These are phyloP conservation scores for Quercus dentata DNA, from an alignment of 306 rosid genomes.

Conservation along the genomic window DNA sequence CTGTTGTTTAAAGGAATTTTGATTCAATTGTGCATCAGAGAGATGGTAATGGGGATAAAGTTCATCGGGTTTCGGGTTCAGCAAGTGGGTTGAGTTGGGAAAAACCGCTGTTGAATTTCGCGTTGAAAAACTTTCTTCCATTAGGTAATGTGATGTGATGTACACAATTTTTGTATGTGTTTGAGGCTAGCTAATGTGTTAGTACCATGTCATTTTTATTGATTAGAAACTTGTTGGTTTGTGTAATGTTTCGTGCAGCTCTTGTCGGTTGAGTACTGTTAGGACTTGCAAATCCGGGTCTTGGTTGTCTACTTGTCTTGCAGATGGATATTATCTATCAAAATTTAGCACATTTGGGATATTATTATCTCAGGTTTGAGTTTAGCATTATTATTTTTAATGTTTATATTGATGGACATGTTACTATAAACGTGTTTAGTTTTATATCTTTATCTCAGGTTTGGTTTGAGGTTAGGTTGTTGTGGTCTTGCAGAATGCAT, in stretches of 20 bases:
- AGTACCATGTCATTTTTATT: neutral
- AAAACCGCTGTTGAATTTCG: too few species aligned
- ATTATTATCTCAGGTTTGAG: conserved; percentile 72
- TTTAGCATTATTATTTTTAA: neutral
- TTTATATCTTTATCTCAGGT: neutral
- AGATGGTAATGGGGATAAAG: too few species aligned
- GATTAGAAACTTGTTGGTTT: conserved; percentile 17
- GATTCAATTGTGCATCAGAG: too few species aligned
- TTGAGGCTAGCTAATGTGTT: too few species aligned
- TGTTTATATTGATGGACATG: neutral
- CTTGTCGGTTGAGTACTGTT: conserved; percentile 59
- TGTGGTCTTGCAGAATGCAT: too few species aligned
- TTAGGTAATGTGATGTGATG: too few species aligned
- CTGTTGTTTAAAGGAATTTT: too few species aligned
- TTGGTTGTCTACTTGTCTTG: conserved; percentile 54
- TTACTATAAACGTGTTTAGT: neutral
- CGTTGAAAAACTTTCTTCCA: too few species aligned
- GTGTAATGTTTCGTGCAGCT: conserved; percentile 37
- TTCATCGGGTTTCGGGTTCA: too few species aligned
- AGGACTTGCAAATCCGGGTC: conserved; percentile 63
- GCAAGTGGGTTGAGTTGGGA: too few species aligned
- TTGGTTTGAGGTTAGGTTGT: too few species aligned
- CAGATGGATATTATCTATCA: conserved; percentile 65
- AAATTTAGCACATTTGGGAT: conserved; percentile 79
- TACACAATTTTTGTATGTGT: too few species aligned